phyloP scores from a whole-genome alignment of 805 yeast species.

The Schwanniomyces polymorphus region DNA sequence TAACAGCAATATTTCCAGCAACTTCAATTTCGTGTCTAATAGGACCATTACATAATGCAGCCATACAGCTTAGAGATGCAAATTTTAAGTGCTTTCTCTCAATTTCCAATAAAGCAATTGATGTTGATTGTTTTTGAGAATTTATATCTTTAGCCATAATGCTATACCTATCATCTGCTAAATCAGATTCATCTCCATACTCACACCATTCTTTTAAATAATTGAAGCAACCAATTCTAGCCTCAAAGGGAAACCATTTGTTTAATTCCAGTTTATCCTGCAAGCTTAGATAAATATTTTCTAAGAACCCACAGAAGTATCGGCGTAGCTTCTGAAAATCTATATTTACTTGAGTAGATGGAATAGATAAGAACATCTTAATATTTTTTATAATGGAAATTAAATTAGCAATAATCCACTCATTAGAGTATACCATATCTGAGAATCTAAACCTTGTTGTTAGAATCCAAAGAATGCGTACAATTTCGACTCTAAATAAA shows the following conservation, averaged over 20 bases:
- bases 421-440: conserved; percentile 56
- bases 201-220: conserved; percentile 95
- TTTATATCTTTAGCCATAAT: conserved; percentile 49
- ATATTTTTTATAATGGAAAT: conserved; percentile 62
- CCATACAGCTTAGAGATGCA: conserved; percentile 81
- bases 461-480: conserved; percentile 70
- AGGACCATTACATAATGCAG: conserved; percentile 74
- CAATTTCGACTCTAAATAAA: conserved; percentile 67
- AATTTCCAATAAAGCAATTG: conserved; percentile 77
- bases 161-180: conserved; percentile 67
- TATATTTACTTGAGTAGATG: conserved; percentile 60
- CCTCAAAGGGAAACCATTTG: conserved; percentile 81
- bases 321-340: conserved; percentile 77
- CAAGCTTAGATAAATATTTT: conserved; percentile 65
- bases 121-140: conserved; percentile 38
- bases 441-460: conserved; percentile 60
- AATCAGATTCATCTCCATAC: conserved; percentile 62
- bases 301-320: conserved; percentile 80
- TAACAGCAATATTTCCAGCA: conserved; percentile 47
- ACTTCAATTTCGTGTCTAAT: conserved; percentile 50
- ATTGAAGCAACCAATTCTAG: conserved; percentile 77
- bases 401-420: conserved; percentile 64
- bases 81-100: conserved; percentile 70
- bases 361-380: conserved; percentile 56
- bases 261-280: conserved; percentile 36